phyloP scores from a whole-genome alignment of 2,329 filamentous ascomycete genomes.

The Hypoxylon sp. region DNA sequence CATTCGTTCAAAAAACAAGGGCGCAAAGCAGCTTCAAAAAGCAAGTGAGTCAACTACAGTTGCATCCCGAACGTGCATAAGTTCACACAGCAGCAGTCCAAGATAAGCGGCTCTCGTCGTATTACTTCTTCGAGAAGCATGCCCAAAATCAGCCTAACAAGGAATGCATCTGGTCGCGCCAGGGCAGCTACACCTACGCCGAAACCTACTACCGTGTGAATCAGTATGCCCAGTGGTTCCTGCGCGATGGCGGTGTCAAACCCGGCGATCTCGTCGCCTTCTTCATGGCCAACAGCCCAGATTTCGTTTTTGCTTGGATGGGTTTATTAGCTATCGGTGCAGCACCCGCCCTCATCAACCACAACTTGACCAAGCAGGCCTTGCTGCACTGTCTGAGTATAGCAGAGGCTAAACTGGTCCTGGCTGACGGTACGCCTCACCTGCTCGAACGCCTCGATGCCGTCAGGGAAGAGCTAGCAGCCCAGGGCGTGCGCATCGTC shows the following conservation, averaged over 20 bases:
- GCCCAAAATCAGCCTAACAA: conserved; percentile 65
- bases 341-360: conserved; percentile 78
- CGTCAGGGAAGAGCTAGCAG: conserved; percentile 65
- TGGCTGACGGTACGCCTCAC: conserved; percentile 69
- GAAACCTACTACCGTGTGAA: conserved; percentile 68
- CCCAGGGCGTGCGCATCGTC: conserved; percentile 66
- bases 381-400: conserved; percentile 75
- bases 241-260: conserved; percentile 69
- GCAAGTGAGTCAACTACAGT: conserved; percentile 57
- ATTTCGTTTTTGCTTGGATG: conserved; percentile 76
- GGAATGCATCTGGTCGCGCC: conserved; percentile 76
- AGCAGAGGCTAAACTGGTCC: conserved; percentile 66
- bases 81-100: conserved; percentile 54
- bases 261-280: conserved; percentile 73
- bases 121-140: conserved; percentile 74
- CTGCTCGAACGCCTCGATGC: conserved; percentile 70
- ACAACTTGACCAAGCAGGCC: conserved; percentile 73
- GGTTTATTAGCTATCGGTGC: conserved; percentile 75
- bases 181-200: conserved; percentile 70
- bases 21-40: conserved; percentile 60
- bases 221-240: conserved; percentile 73
- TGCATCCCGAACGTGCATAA: not conserved
- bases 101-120: conserved; percentile 69
- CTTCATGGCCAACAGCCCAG: conserved; percentile 75
- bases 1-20: conserved; percentile 59